Percentiles rank a stretch among this genome's conserved stretches.
These are phyloP conservation scores for Dovyalis caffra DNA, from an alignment of 345 rosid species.

Conservation along the genomic window DNA sequence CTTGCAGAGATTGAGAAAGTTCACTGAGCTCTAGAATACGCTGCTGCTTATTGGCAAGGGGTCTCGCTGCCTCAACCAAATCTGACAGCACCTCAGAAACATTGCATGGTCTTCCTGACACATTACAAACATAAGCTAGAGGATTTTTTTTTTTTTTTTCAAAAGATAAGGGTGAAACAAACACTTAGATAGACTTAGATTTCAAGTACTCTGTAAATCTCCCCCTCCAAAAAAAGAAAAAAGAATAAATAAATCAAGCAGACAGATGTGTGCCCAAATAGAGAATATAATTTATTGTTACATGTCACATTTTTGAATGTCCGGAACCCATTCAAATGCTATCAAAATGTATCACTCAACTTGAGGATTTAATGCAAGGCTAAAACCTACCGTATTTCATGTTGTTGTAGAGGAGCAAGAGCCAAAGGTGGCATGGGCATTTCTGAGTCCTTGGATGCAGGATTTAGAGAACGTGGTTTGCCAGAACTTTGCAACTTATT, in stretches of 20 bases:
- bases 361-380: background rate
- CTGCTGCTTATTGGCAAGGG: constrained; percentile 77
- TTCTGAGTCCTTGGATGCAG: constrained; percentile 60
- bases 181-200: too few relatives aligned
- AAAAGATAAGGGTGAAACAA: constrained; percentile 10
- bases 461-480: constrained; percentile 34
- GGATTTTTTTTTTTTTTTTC: background rate
- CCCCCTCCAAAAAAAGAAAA: too few relatives aligned
- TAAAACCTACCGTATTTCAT: constrained; percentile 62
- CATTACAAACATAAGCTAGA: constrained; percentile 43
- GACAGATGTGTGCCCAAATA: too few relatives aligned
- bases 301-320: background rate
- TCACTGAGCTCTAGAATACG: constrained; percentile 60
- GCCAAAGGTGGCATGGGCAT: constrained; percentile 92
- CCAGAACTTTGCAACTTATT: constrained; percentile 29
- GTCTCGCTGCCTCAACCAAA: constrained; percentile 74
- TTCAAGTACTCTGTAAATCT: too few relatives aligned
- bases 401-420: constrained; percentile 55
- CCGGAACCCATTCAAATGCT: background rate
- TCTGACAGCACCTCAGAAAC: constrained; percentile 72
- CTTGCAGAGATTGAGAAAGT: constrained; percentile 55
- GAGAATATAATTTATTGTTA: too few relatives aligned
- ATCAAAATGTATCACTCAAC: background rate
- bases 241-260: too few relatives aligned
- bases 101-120: constrained; percentile 95